Base-by-base conservation (phyloP, 2,329 filamentous ascomycete species). In the Epichloe gansuensis region DNA sequence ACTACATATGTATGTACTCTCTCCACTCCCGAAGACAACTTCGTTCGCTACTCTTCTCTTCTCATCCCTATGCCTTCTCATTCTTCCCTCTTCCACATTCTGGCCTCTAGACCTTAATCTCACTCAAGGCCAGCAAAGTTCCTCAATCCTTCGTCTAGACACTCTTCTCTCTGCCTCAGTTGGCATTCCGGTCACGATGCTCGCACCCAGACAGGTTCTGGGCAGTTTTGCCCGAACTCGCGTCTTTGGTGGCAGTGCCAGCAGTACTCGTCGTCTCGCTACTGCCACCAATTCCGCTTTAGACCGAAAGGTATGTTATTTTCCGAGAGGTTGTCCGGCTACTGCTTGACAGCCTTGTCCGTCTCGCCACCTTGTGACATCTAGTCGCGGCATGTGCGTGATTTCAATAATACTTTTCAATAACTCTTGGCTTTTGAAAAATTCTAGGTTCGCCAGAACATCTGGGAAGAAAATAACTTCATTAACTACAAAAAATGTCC, bases 401-500 rank as follows among this genome's bases (percentile, higher is more conserved):
- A 43, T 13, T 12, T 13, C 17, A 50, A 42, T 17, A 5, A 3
- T 39, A 9, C 39, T 25, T 8, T 13, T 4, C 7, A 13, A 31
- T 49, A 41, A 52, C 34, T 11, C 5, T 42, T 31, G 38, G 38
- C 49, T 15, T 13, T 13, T 34, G 4, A 9, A n/a, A 49, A 3
- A 13, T 21, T 47, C 51, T 52, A 82, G 78, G 78, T 98, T 72
- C 86, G 86, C 73, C 95, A 97, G 81, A 95, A 91, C 80, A 96
- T 89, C 76, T 89, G 84, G 80, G 93, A 98, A 75, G 86, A 90
- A 72, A 82, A 81, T 72, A 93, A 94, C 81, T 96, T 89, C 80
- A 95, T 97, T 80, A 95, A 96, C 81, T 98, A 98, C 72, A 90
- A 88, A 82, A 96, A 82, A 96, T 97, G 90, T 90, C 87, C 64